A percentile compares a stretch with the other conserved stretches of the same genome.
These are phyloP conservation scores for Lagerstroemia speciosa DNA, from an alignment of 345 rosid genomes.

Conservation along the genomic window DNA sequence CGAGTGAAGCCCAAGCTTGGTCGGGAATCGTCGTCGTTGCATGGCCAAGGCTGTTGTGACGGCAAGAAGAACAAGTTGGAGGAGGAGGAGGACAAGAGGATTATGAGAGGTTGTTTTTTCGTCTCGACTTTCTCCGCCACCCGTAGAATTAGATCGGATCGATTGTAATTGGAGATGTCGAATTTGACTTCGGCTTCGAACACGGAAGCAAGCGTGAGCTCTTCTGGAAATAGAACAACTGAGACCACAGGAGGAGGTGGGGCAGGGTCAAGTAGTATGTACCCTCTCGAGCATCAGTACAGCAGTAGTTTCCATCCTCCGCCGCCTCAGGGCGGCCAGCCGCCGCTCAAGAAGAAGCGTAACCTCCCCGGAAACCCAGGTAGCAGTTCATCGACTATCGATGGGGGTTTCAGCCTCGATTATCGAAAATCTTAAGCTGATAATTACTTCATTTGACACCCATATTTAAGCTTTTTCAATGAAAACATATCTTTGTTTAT, in stretches of 20 bases:
- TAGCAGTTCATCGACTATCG: conserved; percentile 7
- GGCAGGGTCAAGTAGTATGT: conserved; percentile 13
- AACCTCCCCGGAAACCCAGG: conserved; percentile 96
- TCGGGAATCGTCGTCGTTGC: not conserved
- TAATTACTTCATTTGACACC: not conserved
- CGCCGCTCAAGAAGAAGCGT: conserved; percentile 60
- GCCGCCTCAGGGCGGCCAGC: conserved; percentile 27
- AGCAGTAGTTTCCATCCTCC: conserved; percentile 21
- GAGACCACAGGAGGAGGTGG: conserved; percentile 23
- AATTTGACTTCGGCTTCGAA: conserved; percentile 50
- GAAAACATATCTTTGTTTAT: no score
- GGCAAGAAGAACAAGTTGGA: not conserved
- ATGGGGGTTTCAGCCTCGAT: not conserved
- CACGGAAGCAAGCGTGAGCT: conserved; percentile 11
- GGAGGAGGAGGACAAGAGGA: conserved; percentile 11
- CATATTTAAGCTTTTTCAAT: not conserved
- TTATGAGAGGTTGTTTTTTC: conserved; percentile 37
- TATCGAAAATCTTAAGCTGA: not conserved
- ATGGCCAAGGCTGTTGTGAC: not conserved
- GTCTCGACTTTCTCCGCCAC: no score
- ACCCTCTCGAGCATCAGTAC: conserved; percentile 32
- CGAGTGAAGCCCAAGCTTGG: not conserved
- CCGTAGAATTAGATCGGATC: conserved; percentile 29
- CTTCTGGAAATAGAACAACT: conserved; percentile 34
- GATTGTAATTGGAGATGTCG: conserved; percentile 64